Evolutionary conservation across 2,329 filamentous ascomycete species (phyloP).

Genomic region (Fusarium sulawesiense): DNA sequence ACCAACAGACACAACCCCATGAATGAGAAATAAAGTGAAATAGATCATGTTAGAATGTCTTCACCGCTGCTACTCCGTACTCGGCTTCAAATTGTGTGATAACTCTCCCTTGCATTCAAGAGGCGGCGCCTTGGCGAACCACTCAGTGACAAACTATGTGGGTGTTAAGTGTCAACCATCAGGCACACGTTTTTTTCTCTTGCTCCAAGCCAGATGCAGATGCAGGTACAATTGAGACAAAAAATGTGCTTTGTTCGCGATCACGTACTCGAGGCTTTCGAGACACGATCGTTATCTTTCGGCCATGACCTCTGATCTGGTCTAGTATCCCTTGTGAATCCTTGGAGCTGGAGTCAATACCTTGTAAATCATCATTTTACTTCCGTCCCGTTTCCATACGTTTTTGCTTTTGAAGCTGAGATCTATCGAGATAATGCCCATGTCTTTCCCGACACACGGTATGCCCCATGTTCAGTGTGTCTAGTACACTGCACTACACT

Average conservation of each 20-base stretch:
- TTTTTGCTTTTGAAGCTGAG: slow-evolving; percentile 25
- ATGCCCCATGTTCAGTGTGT: background rate
- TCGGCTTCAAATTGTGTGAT: slow-evolving; percentile 18
- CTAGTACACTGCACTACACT: background rate
- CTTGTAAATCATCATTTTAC: slow-evolving; percentile 9
- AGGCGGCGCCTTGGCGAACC: slow-evolving; percentile 26
- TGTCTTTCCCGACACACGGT: background rate
- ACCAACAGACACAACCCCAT: slow-evolving; percentile 7
- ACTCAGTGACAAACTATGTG: slow-evolving; percentile 9
- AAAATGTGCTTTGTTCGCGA: slow-evolving; percentile 20
- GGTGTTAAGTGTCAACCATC: slow-evolving; percentile 25
- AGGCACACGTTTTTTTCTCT: slow-evolving; percentile 6
- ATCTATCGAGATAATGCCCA: slow-evolving; percentile 26
- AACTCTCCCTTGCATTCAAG: slow-evolving; percentile 38
- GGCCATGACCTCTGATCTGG: slow-evolving; percentile 2
- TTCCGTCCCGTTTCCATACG: background rate
- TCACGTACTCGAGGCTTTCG: slow-evolving; percentile 2
- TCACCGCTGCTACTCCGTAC: slow-evolving; percentile 25
- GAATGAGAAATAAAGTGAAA: background rate
- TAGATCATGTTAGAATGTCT: slow-evolving; percentile 15
- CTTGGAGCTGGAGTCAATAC: slow-evolving; percentile 8
- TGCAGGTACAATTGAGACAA: slow-evolving; percentile 13
- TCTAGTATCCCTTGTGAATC: slow-evolving; percentile 7
- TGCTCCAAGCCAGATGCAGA: slow-evolving; percentile 6
- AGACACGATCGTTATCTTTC: slow-evolving; percentile 16